Evolutionary conservation across 768 basidiomycete genomes (phyloP).

Genomic region (Rubroboletus satanas): DNA sequence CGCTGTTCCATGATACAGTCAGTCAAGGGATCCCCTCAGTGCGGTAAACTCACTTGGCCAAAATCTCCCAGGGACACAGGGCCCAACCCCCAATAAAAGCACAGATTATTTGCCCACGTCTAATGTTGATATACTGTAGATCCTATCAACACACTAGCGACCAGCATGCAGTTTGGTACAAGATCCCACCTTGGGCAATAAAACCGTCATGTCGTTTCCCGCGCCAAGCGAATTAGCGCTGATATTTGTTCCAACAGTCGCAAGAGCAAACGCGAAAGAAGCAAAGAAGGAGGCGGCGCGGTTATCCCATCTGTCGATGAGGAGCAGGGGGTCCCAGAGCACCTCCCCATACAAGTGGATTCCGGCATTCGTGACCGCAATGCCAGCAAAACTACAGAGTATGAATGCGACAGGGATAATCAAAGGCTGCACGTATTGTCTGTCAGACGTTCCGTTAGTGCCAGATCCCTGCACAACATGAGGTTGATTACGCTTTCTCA

Average conservation of each 20-base stretch:
- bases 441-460: conserved; percentile 23
- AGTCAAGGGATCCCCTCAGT: not conserved
- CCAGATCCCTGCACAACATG: not conserved
- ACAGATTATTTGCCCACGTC: conserved; percentile 74
- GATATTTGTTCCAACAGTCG: conserved; percentile 40
- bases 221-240: conserved; percentile 65
- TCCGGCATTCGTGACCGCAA: conserved; percentile 77
- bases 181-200: conserved; percentile 58
- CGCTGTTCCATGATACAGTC: conserved; percentile 26
- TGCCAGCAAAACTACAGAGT: conserved; percentile 71
- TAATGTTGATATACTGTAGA: conserved; percentile 56
- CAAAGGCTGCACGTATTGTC: conserved; percentile 69
- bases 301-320: conserved; percentile 82
- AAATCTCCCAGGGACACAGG: conserved; percentile 84
- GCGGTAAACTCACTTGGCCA: conserved; percentile 37
- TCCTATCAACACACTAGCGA: not conserved
- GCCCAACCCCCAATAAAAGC: conserved; percentile 82
- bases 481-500: conserved; percentile 31
- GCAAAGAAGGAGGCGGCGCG: conserved; percentile 84
- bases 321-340: conserved; percentile 60
- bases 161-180: not conserved
- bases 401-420: conserved; percentile 80
- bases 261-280: conserved; percentile 58
- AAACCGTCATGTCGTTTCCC: conserved; percentile 82
- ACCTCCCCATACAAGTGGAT: conserved; percentile 48